These are phyloP conservation scores for Silene conica DNA, from an alignment of 148 eudicot genomes.

Conservation along the genomic window DNA sequence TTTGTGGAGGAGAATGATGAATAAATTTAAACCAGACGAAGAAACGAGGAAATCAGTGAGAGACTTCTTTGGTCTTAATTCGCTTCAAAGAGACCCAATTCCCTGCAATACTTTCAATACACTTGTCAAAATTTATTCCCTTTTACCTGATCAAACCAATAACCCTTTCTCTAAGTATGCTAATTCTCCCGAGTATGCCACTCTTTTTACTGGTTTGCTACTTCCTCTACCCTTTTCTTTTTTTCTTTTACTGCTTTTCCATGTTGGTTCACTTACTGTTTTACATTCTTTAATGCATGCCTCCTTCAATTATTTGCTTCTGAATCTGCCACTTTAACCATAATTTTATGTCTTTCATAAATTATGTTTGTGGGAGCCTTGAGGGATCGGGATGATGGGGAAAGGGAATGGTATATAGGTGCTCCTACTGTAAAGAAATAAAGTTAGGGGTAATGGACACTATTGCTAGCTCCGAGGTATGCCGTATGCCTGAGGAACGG, in stretches of 20 bases:
- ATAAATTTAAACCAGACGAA: neutral
- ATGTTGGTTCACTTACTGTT: neutral
- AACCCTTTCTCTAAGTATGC: conserved; percentile 23
- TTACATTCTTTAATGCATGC: too few species aligned
- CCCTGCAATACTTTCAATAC: conserved; percentile 15
- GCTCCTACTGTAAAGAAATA: too few species aligned
- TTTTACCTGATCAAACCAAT: conserved; percentile 13
- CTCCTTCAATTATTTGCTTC: neutral
- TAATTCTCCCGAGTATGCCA: neutral
- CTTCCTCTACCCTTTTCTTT: neutral
- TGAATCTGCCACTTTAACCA: neutral
- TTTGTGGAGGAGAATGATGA: too few species aligned
- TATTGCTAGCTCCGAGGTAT: too few species aligned
- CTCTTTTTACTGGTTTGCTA: neutral
- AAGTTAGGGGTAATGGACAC: too few species aligned
- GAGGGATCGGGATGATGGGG: too few species aligned
- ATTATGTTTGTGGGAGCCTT: too few species aligned
- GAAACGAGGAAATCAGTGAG: neutral
- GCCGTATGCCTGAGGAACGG: too few species aligned
- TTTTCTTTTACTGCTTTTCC: neutral
- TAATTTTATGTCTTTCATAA: too few species aligned
- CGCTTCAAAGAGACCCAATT: conserved; percentile 1
- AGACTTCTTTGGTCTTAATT: conserved; percentile 18
- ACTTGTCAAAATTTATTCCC: conserved; percentile 9
- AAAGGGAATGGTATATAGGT: too few species aligned